phyloP scores from a whole-genome alignment of 306 rosid genomes.

The Erythrophleum fordii region DNA sequence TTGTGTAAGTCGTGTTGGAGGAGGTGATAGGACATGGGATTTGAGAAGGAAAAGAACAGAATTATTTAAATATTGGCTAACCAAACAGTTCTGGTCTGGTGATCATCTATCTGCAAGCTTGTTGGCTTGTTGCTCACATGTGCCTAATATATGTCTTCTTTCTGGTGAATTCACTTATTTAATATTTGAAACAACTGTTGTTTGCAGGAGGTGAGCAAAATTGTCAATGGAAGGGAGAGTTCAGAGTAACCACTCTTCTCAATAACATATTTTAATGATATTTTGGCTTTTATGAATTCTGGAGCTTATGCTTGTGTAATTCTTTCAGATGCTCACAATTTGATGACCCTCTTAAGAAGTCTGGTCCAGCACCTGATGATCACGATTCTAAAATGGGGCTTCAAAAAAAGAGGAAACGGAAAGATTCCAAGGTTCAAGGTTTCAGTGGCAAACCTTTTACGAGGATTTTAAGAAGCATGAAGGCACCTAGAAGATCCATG shows the following conservation, averaged over 20 bases:
- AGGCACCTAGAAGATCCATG: slow-evolving; percentile 61
- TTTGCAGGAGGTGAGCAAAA: slow-evolving; percentile 63
- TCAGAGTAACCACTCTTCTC: slow-evolving; percentile 57
- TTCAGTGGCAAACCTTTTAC: slow-evolving; percentile 39
- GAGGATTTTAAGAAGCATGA: slow-evolving; percentile 65
- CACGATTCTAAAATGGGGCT: slow-evolving; percentile 45
- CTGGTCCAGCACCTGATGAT: slow-evolving; percentile 40
- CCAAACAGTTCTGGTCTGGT: slow-evolving; percentile 10
- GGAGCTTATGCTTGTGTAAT: slow-evolving; percentile 35
- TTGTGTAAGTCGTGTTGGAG: slow-evolving; percentile 19
- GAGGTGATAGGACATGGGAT: slow-evolving; percentile 15
- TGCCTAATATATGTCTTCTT: slow-evolving; percentile 32
- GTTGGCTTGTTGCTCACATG: slow-evolving; percentile 2
- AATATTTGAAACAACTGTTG: slow-evolving; percentile 29
- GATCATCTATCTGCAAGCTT: slow-evolving; percentile 27
- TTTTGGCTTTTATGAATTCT: slow-evolving; percentile 23
- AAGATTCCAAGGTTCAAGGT: slow-evolving; percentile 44
- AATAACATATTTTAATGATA: slow-evolving; percentile 15
- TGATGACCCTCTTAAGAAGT: slow-evolving; percentile 49
- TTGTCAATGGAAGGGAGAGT: slow-evolving; percentile 52
- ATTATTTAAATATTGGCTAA: slow-evolving; percentile 8
- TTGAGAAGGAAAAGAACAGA: slow-evolving; percentile 10
- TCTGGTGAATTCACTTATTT: slow-evolving; percentile 21
- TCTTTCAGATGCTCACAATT: slow-evolving; percentile 68
- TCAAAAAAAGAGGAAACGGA: slow-evolving; percentile 50